phyloP scores from a whole-genome alignment of 2,329 filamentous ascomycete species.

The Bimuria novae-zelandiae region DNA sequence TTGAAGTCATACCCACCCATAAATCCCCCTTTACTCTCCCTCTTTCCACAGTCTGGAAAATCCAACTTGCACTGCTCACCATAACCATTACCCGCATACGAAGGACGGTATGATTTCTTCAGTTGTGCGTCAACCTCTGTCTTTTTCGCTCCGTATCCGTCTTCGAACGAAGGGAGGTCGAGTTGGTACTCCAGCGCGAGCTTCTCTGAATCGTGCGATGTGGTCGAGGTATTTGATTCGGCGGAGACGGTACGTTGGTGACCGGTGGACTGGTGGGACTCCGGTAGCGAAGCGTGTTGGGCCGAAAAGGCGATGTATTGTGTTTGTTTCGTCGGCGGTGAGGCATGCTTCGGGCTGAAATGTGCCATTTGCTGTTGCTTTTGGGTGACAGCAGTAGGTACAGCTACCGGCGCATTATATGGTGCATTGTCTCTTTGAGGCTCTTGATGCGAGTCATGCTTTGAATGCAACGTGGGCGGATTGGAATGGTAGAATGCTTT shows the following conservation, averaged over 20 bases:
- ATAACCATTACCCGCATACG: neutral
- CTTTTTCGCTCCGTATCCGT: slow-evolving; percentile 20
- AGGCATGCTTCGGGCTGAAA: neutral
- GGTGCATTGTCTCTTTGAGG: neutral
- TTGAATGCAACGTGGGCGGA: slow-evolving; percentile 7
- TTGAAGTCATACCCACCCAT: too few relatives aligned
- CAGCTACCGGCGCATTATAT: neutral
- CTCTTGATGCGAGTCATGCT: slow-evolving; percentile 14
- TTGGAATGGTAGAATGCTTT: slow-evolving; percentile 3
- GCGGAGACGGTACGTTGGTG: slow-evolving; percentile 21
- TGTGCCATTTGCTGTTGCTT: neutral
- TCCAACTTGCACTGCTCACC: neutral
- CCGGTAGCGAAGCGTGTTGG: neutral
- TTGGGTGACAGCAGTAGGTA: neutral
- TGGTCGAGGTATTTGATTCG: slow-evolving; percentile 15
- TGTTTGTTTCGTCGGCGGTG: neutral
- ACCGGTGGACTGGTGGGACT: slow-evolving; percentile 1
- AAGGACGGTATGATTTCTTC: neutral
- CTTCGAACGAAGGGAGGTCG: slow-evolving; percentile 25
- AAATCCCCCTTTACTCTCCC: neutral
- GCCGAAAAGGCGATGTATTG: slow-evolving; percentile 5
- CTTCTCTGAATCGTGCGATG: slow-evolving; percentile 23
- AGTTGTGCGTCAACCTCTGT: neutral
- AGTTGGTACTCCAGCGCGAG: slow-evolving; percentile 32
- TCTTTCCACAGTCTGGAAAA: neutral